Base-by-base conservation (phyloP, 768 basidiomycete genomes). In the Pleurotus tuber-regium region DNA sequence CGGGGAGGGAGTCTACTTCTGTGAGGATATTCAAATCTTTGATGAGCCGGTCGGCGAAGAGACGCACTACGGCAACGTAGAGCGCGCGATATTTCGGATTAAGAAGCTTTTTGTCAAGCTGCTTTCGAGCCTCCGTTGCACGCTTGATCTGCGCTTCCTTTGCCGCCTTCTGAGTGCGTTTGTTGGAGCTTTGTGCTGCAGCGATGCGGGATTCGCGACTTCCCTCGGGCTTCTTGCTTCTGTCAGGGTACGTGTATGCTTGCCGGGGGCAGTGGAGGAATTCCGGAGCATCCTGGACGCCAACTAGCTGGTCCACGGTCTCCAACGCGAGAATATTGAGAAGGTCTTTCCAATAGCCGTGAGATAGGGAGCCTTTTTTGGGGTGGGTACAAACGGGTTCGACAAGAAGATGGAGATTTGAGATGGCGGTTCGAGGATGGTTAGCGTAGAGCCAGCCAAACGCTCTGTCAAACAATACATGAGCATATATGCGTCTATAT, bases 261-360 rank as follows among this genome's bases (percentile, higher is more conserved):
- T 53, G n/a, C 9, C 39, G 33, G 42, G 30, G 44, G 30, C 11
- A 25, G 46, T 72, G 71, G 24, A 67, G 67, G 60, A 64, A 72
- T 52, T 30, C 61, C 24, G 65, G 49, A n/a, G 30, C 49, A 25
- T 43, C 31, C 29, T 38, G 1, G n/a, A 58, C 53, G 33, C 59
- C 56, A 36, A 59, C 55, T 16, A 88, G 73, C 53, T 87, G 70
- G 52, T 74, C 78, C 11, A 74, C 63, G 1, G 80, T 72, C 9
- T 81, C 82, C 25, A 89, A 72, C 3, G 79, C 74, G 4, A 89
- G 70, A 43, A 89, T 81, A 46, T 87, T 84, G 48, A 87, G 74
- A 18, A 88, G 72, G 57, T 89, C 87, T 60, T 90, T 88, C 83
- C 84, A 89, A 58, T 83, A 87, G 0, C 87, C 87, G 43, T 89